Conservation (phyloP, 768 basidiomycete genomes). For the Cyclocybe cylindracea region DNA sequence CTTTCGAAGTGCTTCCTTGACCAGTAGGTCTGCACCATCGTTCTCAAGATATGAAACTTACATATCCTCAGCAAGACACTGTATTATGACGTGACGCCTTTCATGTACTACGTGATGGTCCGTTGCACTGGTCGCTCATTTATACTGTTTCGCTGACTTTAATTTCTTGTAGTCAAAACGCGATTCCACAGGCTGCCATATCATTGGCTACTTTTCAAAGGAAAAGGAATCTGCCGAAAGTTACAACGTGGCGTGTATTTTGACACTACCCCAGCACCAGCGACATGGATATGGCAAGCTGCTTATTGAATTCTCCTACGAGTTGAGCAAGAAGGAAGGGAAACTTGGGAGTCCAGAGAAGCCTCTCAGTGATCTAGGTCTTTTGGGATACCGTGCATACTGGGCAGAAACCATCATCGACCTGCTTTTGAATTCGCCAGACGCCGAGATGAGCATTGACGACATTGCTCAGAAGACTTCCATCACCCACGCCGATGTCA, state of each 20-base stretch:
- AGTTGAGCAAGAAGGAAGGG: conserved; percentile 93
- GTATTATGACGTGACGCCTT: conserved; percentile 99
- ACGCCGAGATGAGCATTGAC: conserved; percentile 87
- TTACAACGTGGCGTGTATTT: conserved; percentile 98
- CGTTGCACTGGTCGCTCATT: conserved; percentile 1
- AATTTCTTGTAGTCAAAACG: conserved; percentile 59
- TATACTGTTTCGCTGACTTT: conserved; percentile 7
- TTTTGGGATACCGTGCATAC: conserved; percentile 92
- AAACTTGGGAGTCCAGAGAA: conserved; percentile 98
- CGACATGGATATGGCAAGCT: conserved; percentile 94
- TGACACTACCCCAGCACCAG: conserved; percentile 98
- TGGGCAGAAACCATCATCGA: conserved; percentile 98
- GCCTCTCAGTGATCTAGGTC: conserved; percentile 90
- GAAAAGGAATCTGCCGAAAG: conserved; percentile 98
- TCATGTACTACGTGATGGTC: conserved; percentile 99
- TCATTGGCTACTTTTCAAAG: conserved; percentile 98
- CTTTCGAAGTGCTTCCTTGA: conserved; percentile 98
- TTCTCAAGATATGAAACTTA: conserved; percentile 17
- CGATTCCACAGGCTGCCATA: conserved; percentile 88
- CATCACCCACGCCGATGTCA: conserved; percentile 94
- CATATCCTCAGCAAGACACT: conserved; percentile 78
- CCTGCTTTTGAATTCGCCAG: conserved; percentile 71
- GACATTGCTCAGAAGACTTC: conserved; percentile 96
- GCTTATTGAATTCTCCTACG: conserved; percentile 97
- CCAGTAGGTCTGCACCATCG: conserved; percentile 62